Percentiles rank a stretch among this genome's conserved stretches.
Conservation (phyloP, 352 stramenopile genomes). For the Globisporangium viniferum region DNA sequence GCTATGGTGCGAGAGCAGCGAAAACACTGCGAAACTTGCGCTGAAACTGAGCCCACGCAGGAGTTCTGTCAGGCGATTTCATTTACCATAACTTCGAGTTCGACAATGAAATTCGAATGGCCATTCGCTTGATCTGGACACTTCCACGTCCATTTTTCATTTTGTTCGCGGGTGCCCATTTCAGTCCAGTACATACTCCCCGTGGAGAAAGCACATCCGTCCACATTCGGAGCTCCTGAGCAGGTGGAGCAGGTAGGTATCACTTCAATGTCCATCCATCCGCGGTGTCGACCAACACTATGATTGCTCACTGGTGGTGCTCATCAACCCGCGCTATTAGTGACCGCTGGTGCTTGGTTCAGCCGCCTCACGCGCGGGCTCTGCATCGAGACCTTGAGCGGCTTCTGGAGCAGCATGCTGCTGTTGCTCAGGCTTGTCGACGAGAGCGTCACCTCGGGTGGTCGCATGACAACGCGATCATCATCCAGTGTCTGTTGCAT, state of each 20-base stretch:
- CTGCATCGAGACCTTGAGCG: background rate
- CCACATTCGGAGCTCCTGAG: background rate
- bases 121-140: background rate
- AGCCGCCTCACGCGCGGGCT: conserved; percentile 8
- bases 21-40: background rate
- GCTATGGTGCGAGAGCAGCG: background rate
- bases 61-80: background rate
- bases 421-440: background rate
- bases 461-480: background rate
- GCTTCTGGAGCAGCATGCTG: conserved; percentile 1
- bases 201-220: background rate
- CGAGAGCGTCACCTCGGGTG: background rate
- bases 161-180: background rate
- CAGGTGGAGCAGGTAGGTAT: background rate
- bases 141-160: background rate
- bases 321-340: background rate
- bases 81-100: background rate
- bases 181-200: background rate
- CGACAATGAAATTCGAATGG: background rate
- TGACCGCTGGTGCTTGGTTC: background rate
- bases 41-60: background rate
- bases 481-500: background rate
- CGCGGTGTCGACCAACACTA: background rate
- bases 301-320: background rate
- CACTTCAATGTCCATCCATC: background rate